Evolutionary conservation across 2,329 filamentous ascomycete species (phyloP).

Genomic region (Alternaria triticina): DNA sequence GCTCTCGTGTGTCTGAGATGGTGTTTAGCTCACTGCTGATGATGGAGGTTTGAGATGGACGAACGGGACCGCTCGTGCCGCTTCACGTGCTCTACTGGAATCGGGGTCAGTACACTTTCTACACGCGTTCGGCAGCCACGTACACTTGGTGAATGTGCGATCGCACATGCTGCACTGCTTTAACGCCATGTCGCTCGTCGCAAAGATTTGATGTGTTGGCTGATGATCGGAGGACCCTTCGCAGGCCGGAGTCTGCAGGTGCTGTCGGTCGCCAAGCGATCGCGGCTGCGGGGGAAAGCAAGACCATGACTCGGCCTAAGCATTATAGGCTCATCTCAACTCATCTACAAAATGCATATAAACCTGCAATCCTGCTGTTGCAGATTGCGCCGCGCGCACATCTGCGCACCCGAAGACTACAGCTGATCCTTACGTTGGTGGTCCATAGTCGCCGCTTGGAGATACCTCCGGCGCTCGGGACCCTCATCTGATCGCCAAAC

Average conservation of each 20-base stretch:
- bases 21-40: constrained; percentile 25
- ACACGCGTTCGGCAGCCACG: background rate
- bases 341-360: constrained; percentile 38
- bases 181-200: constrained; percentile 39
- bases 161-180: constrained; percentile 56
- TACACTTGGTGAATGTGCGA: constrained; percentile 59
- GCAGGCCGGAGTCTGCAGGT: constrained; percentile 21
- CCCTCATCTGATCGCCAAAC: background rate
- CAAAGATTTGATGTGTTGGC: constrained; percentile 14
- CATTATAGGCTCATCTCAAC: constrained; percentile 37
- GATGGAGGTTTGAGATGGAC: constrained; percentile 21
- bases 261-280: constrained; percentile 25
- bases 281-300: constrained; percentile 37
- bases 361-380: constrained; percentile 28
- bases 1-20: constrained; percentile 59
- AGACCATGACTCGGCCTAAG: constrained; percentile 36
- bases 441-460: background rate
- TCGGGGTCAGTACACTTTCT: constrained; percentile 7
- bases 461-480: background rate
- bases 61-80: constrained; percentile 62
- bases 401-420: constrained; percentile 1
- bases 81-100: constrained; percentile 57
- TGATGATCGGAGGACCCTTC: constrained; percentile 22
- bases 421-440: constrained; percentile 5
- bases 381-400: constrained; percentile 32